Conservation (phyloP, 768 basidiomycete species). For the Lactarius psammicola region DNA sequence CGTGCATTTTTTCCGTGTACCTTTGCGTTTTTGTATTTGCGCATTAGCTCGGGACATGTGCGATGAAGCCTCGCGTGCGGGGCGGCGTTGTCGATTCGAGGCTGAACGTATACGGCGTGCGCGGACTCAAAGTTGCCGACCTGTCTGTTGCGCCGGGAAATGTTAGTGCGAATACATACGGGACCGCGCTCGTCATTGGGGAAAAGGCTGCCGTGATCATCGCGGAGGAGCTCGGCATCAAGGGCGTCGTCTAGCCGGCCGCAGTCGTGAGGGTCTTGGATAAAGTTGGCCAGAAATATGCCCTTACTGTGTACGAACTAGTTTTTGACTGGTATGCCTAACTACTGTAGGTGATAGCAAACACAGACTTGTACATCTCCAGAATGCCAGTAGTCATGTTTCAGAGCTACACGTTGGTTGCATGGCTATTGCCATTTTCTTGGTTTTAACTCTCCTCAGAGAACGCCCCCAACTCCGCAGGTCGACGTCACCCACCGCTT, state of each 20-base stretch:
- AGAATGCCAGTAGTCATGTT: too few relatives aligned
- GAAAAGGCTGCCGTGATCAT: constrained; percentile 61
- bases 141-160: constrained; percentile 41
- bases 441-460: too few relatives aligned
- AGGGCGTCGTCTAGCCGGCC: background rate
- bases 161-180: constrained; percentile 43
- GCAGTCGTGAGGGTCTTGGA: background rate
- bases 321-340: too few relatives aligned
- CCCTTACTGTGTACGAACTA: too few relatives aligned
- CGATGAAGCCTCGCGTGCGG: constrained; percentile 58
- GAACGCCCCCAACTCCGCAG: too few relatives aligned
- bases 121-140: constrained; percentile 54
- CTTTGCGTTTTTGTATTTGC: background rate
- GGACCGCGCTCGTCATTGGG: constrained; percentile 45
- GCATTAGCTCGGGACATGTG: constrained; percentile 58
- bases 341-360: too few relatives aligned
- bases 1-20: background rate
- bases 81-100: constrained; percentile 59
- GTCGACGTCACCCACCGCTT: too few relatives aligned
- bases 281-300: too few relatives aligned
- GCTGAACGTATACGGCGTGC: constrained; percentile 55
- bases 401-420: too few relatives aligned
- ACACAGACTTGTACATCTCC: too few relatives aligned
- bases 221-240: constrained; percentile 46
- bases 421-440: too few relatives aligned